These are phyloP conservation scores for Chytriomyces confervae DNA, from an alignment of 192 early-diverging fungal species.

Conservation along the genomic window DNA sequence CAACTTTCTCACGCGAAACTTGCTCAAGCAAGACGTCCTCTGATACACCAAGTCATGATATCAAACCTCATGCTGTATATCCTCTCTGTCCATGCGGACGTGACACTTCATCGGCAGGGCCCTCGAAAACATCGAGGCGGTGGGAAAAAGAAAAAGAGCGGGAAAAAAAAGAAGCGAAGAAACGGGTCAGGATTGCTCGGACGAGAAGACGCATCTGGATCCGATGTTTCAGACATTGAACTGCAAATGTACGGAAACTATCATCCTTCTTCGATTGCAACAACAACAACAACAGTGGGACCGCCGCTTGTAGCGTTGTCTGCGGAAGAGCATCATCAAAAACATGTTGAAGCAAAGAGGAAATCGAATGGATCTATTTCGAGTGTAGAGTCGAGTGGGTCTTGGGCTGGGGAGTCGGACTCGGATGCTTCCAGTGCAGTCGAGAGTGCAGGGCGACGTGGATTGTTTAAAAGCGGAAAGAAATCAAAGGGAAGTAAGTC, in stretches of 20 bases:
- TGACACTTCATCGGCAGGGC: slow-evolving; percentile 52
- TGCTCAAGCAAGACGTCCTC: slow-evolving; percentile 48
- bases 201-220: neutral
- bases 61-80: slow-evolving; percentile 63
- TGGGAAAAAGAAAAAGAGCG: slow-evolving; percentile 32
- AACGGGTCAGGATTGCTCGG: neutral
- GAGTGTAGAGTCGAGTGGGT: slow-evolving; percentile 1
- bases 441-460: neutral
- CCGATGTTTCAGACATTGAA: neutral
- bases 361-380: slow-evolving; percentile 3
- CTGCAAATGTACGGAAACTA: neutral
- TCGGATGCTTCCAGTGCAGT: neutral
- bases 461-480: neutral
- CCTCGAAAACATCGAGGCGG: slow-evolving; percentile 38
- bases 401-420: neutral
- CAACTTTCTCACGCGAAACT: slow-evolving; percentile 57
- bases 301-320: neutral
- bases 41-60: slow-evolving; percentile 57
- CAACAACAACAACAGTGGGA: too few relatives aligned
- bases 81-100: slow-evolving; percentile 56
- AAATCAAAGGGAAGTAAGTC: neutral
- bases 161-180: neutral
- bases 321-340: neutral
- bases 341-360: neutral
- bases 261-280: neutral